Conservation (phyloP, 805 yeast species). For the Candida rishiriensis region DNA sequence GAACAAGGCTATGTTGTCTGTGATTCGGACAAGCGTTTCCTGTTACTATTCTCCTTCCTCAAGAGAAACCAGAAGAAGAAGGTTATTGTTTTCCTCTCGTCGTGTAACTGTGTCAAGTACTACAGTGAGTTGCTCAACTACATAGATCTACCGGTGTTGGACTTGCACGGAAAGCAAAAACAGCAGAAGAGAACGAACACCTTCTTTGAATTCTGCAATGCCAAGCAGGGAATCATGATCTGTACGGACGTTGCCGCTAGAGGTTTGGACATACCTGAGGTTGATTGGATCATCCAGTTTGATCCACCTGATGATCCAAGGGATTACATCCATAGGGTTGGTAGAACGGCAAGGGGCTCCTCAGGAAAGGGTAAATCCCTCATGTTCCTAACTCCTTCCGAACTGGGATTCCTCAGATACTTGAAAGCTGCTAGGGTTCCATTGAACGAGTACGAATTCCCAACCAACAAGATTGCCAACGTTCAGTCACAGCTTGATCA, state of each 20-base stretch:
- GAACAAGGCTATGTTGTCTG: conserved; percentile 99
- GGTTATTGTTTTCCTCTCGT: conserved; percentile 89
- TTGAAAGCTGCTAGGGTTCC: conserved; percentile 97
- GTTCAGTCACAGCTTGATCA: conserved; percentile 92
- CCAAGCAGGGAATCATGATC: conserved; percentile 85
- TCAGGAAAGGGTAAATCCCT: conserved; percentile 87
- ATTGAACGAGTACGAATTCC: conserved; percentile 95
- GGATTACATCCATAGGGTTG: conserved; percentile 97
- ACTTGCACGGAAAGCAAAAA: conserved; percentile 96
- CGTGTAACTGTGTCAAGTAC: conserved; percentile 96
- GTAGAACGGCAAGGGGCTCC: conserved; percentile 95
- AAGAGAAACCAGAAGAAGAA: conserved; percentile 91
- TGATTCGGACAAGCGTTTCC: conserved; percentile 90
- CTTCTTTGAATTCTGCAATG: conserved; percentile 96
- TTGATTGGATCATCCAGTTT: conserved; percentile 98
- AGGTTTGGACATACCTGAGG: conserved; percentile 97
- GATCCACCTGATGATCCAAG: conserved; percentile 99
- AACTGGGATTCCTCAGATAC: conserved; percentile 90
- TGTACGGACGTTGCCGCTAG: conserved; percentile 99
- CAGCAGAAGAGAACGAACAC: conserved; percentile 98
- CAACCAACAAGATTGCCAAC: conserved; percentile 88
- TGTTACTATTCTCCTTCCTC: conserved; percentile 85
- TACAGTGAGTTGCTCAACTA: conserved; percentile 93
- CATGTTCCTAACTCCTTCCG: conserved; percentile 93
- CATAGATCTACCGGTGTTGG: conserved; percentile 94